phyloP scores from a whole-genome alignment of 1,284 basidiomycete genomes.

The Malassezia brasiliensis region DNA sequence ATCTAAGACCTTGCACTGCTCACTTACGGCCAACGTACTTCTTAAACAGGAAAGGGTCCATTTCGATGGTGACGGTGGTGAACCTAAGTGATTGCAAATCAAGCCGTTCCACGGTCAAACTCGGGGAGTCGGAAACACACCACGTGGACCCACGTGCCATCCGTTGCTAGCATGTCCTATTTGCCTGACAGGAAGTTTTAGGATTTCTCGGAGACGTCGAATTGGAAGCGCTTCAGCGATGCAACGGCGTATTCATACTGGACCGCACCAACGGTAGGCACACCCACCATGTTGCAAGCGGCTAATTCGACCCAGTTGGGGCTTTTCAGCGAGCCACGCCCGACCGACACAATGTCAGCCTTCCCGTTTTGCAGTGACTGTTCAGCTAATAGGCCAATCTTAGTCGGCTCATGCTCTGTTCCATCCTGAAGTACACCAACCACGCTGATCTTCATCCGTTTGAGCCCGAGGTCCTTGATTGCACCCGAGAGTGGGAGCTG shows the following conservation, averaged over 20 bases:
- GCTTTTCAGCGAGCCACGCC: constrained; percentile 30
- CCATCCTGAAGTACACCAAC: constrained; percentile 42
- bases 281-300: constrained; percentile 21
- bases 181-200: no score
- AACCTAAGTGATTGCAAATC: neutral
- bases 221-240: no score
- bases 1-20: no score
- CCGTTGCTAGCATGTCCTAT: no score
- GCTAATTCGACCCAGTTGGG: constrained; percentile 37
- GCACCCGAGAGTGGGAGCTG: constrained; percentile 32
- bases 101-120: constrained; percentile 2
- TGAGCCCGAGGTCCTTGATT: constrained; percentile 22
- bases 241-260: constrained; percentile 10
- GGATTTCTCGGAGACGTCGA: no score
- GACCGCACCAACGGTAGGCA: constrained; percentile 1
- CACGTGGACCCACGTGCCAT: constrained; percentile 11
- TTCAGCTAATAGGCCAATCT: constrained; percentile 34
- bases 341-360: constrained; percentile 31
- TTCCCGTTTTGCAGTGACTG: constrained; percentile 24
- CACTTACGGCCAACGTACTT: constrained; percentile 4
- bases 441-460: constrained; percentile 30
- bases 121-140: constrained; percentile 5
- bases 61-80: neutral
- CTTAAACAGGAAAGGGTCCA: constrained; percentile 18
- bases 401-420: constrained; percentile 17